These are phyloP conservation scores for Castanospermum australe DNA, from an alignment of 306 rosid species.

Conservation along the genomic window DNA sequence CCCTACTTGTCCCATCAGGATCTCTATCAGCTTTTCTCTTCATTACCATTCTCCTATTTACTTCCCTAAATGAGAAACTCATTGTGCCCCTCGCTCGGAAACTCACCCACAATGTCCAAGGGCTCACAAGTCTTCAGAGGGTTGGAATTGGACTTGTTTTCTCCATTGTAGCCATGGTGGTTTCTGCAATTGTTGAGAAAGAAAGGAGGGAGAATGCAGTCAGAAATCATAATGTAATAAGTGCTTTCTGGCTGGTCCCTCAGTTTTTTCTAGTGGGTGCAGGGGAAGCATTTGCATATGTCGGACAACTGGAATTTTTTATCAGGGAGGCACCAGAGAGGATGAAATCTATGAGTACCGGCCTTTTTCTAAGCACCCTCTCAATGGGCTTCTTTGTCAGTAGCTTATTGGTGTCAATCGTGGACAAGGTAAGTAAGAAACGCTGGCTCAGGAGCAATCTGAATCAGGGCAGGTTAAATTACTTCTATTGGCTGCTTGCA, in stretches of 20 bases:
- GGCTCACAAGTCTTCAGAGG: slow-evolving; percentile 92
- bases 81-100: slow-evolving; percentile 71
- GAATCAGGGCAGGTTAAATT: slow-evolving; percentile 55
- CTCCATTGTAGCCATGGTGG: slow-evolving; percentile 71
- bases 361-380: slow-evolving; percentile 74
- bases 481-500: slow-evolving; percentile 83
- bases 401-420: slow-evolving; percentile 70
- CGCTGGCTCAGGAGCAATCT: slow-evolving; percentile 77
- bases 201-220: slow-evolving; percentile 48
- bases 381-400: slow-evolving; percentile 93
- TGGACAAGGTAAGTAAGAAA: slow-evolving; percentile 66
- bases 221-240: slow-evolving; percentile 27
- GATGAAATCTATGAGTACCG: slow-evolving; percentile 98
- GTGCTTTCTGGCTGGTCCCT: slow-evolving; percentile 96
- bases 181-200: slow-evolving; percentile 65
- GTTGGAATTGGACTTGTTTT: slow-evolving; percentile 80
- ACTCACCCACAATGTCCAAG: slow-evolving; percentile 68
- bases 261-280: slow-evolving; percentile 89
- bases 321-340: slow-evolving; percentile 94
- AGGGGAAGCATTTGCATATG: slow-evolving; percentile 93
- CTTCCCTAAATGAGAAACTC: slow-evolving; percentile 81
- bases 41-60: slow-evolving; percentile 71
- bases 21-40: slow-evolving; percentile 73
- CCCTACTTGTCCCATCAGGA: slow-evolving; percentile 65
- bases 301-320: slow-evolving; percentile 94